Evolutionary conservation across 192 early-diverging fungal species (phyloP), one percentile per base, ranked within the genome.

Genomic region (Entomortierella lignicola): DNA sequence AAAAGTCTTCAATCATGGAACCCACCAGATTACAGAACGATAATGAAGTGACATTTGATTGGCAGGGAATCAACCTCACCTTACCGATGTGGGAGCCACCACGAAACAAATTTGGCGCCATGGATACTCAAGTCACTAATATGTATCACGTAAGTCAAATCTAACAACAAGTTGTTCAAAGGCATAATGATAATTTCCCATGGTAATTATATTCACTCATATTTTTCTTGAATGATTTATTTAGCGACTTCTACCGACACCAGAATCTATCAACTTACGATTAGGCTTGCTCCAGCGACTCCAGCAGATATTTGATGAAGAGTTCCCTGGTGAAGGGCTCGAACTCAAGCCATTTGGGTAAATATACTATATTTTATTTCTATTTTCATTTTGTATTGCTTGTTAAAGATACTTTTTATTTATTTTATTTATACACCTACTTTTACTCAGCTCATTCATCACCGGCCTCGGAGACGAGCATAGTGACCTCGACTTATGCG

Each of bases 401-500:
- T 61, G 30, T 1, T 56, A 27, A 32, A 5, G 11, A 12, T 31
- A 1, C 4, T 10, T 6, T 31, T 6, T 17, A 8, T 31, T 32
- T 25, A 13, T 11, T 39, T 21, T 31, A 37, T 4, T 27, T 10
- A 6, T 12, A 5, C 20, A 10, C 15, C 25, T 37, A 4, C 37
- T 37, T 21, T 54, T 29, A 54, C 2, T 4, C 48, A 75, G 72
- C 34, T 75, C 72, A 0, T 68, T 50, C 27, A 27, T 68, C 15
- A 75, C 72, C 6, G 72, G 65, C 3, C n/a, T 75, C 27, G 72
- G 60, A 17, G 60, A 63, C 60, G 54, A 37, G 2, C 47, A 4
- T 4, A 75, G 72, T 26, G 72, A 75, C 37, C 32, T 75, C 5
- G 72, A 75, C 32, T 68, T 75, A 10, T 75, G 72, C 42, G 29